These are phyloP conservation scores for Beauveria asiatica DNA, from an alignment of 2,329 filamentous ascomycete genomes.

Conservation along the genomic window DNA sequence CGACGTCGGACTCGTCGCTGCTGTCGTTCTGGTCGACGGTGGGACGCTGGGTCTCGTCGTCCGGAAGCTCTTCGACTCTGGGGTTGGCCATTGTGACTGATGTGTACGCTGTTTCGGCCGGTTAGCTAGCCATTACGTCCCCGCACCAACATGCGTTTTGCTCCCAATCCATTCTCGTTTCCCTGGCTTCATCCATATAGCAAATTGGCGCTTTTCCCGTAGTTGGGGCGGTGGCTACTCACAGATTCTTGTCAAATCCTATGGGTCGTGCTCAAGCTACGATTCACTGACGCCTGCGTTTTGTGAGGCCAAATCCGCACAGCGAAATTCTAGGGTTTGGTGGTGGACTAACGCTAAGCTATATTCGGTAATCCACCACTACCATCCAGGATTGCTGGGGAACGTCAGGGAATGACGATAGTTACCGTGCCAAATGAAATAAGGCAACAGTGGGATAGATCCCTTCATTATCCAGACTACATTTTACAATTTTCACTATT, in stretches of 20 bases:
- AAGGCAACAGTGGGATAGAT: neutral
- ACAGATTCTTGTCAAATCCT: slow-evolving; percentile 31
- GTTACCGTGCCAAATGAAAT: neutral
- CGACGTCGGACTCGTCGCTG: slow-evolving; percentile 69
- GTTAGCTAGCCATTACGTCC: slow-evolving; percentile 2
- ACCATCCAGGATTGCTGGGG: slow-evolving; percentile 10
- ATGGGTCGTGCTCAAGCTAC: slow-evolving; percentile 24
- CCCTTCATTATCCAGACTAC: neutral
- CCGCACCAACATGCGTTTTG: neutral
- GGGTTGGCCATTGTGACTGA: slow-evolving; percentile 81
- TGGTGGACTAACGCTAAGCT: slow-evolving; percentile 28
- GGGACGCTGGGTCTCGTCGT: slow-evolving; percentile 80
- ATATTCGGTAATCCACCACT: slow-evolving; percentile 32
- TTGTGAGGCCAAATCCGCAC: slow-evolving; percentile 31
- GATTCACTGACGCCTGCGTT: slow-evolving; percentile 24
- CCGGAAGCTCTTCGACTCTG: slow-evolving; percentile 93
- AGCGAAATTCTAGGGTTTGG: slow-evolving; percentile 40
- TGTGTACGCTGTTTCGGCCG: slow-evolving; percentile 19
- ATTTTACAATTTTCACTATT: neutral
- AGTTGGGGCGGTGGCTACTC: slow-evolving; percentile 10
- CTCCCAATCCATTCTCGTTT: neutral
- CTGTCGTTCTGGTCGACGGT: slow-evolving; percentile 66
- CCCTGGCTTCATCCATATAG: neutral
- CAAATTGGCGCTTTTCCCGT: slow-evolving; percentile 8
- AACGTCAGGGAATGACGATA: slow-evolving; percentile 7